phyloP scores from a whole-genome alignment of 2,329 filamentous ascomycete species.

The Nemania abortiva region DNA sequence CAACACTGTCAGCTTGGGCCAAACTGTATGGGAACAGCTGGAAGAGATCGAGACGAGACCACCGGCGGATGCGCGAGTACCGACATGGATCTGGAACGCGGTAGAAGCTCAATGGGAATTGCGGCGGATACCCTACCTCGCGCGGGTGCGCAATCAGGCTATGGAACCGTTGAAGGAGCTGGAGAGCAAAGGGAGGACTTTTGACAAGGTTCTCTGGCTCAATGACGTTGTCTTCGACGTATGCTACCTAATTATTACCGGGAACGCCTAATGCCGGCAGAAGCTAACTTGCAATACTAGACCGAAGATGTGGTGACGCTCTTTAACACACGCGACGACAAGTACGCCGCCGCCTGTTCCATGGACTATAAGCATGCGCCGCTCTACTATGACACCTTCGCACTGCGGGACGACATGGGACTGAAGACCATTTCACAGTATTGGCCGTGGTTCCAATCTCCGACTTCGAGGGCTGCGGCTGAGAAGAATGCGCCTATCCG shows the following conservation, averaged over 20 bases:
- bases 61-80: slow-evolving; percentile 53
- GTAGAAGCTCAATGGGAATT: slow-evolving; percentile 65
- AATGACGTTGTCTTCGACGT: slow-evolving; percentile 72
- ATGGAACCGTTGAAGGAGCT: slow-evolving; percentile 69
- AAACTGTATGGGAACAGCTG: slow-evolving; percentile 64
- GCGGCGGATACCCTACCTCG: slow-evolving; percentile 76
- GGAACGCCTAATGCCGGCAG: slow-evolving; percentile 34
- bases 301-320: slow-evolving; percentile 64
- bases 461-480: slow-evolving; percentile 58
- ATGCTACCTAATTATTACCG: slow-evolving; percentile 37
- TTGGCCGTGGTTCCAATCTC: slow-evolving; percentile 71
- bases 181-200: slow-evolving; percentile 60
- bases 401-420: slow-evolving; percentile 66
- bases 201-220: slow-evolving; percentile 69
- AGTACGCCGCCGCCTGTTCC: slow-evolving; percentile 71
- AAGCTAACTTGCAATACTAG: slow-evolving; percentile 43
- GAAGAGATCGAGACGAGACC: slow-evolving; percentile 64
- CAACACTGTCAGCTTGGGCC: slow-evolving; percentile 69
- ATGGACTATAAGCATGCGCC: slow-evolving; percentile 68
- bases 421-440: slow-evolving; percentile 63
- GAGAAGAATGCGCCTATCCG: slow-evolving; percentile 64
- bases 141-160: slow-evolving; percentile 71
- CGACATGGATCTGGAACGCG: slow-evolving; percentile 72
- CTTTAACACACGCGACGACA: slow-evolving; percentile 64
- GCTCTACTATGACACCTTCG: slow-evolving; percentile 72